Conservation (phyloP, 441 rosid species). For the Aleurites moluccanus region DNA sequence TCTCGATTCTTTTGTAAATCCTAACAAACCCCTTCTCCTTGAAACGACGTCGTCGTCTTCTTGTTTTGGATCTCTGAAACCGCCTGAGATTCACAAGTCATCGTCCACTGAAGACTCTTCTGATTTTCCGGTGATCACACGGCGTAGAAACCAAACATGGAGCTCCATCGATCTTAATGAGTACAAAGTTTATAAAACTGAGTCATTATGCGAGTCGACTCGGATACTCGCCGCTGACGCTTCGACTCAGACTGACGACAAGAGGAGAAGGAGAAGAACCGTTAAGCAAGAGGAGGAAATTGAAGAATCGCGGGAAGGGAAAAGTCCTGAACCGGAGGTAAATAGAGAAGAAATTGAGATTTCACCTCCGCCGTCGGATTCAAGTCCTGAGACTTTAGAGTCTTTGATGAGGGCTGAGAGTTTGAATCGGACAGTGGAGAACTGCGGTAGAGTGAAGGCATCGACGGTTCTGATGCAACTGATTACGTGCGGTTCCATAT, state of each 20-base stretch:
- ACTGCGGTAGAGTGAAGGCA: slow-evolving; percentile 61
- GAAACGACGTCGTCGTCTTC: slow-evolving; percentile 47
- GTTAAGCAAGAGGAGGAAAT: slow-evolving; percentile 36
- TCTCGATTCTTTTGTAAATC: slow-evolving; percentile 40
- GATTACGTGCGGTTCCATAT: slow-evolving; percentile 85
- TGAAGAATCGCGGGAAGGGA: slow-evolving; percentile 32
- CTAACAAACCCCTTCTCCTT: slow-evolving; percentile 30
- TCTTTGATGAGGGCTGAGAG: slow-evolving; percentile 66
- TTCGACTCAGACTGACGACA: slow-evolving; percentile 77
- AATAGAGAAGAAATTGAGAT: slow-evolving; percentile 82
- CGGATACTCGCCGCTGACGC: slow-evolving; percentile 74
- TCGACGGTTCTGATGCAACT: slow-evolving; percentile 88
- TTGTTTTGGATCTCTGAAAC: slow-evolving; percentile 34
- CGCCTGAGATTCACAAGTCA: slow-evolving; percentile 27
- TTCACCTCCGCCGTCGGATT: slow-evolving; percentile 95
- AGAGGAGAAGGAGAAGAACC: slow-evolving; percentile 49
- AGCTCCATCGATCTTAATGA: slow-evolving; percentile 77
- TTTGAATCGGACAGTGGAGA: slow-evolving; percentile 47
- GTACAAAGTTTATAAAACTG: slow-evolving; percentile 77
- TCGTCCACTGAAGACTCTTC: slow-evolving; percentile 22
- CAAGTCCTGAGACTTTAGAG: slow-evolving; percentile 91
- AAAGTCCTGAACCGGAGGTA: slow-evolving; percentile 43
- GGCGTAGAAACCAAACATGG: slow-evolving; percentile 86
- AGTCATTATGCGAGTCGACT: slow-evolving; percentile 50
- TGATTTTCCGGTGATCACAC: slow-evolving; percentile 39